Evolutionary conservation across 2,329 filamentous ascomycete genomes (phyloP).

Genomic region (Fusarium secorum): DNA sequence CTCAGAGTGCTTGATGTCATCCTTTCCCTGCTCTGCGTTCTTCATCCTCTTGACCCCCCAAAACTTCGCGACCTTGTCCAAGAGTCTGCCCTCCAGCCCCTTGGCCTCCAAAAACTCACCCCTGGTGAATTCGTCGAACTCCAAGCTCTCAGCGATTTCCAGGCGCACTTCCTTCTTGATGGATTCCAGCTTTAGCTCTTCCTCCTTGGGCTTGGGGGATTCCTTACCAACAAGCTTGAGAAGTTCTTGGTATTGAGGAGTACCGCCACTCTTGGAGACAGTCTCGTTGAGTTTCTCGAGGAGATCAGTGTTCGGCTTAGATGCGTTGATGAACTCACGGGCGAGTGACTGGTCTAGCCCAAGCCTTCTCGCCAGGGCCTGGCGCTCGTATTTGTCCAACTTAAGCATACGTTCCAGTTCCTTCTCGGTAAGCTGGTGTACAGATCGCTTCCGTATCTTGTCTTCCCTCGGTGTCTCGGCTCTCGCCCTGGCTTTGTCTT

Average conservation of each 20-base stretch:
- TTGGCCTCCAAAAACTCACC: neutral
- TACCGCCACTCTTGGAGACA: neutral
- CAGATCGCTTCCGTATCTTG: neutral
- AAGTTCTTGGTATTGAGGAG: neutral
- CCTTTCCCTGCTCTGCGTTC: neutral
- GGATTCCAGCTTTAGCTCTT: neutral
- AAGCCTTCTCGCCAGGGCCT: neutral
- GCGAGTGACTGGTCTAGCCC: neutral
- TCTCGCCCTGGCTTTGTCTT: neutral
- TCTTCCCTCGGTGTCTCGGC: neutral
- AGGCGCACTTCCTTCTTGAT: neutral
- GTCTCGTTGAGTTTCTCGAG: slow-evolving; percentile 4
- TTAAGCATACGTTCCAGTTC: neutral
- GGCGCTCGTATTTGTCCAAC: neutral
- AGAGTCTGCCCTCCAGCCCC: neutral
- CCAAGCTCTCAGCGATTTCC: neutral
- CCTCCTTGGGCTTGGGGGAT: neutral
- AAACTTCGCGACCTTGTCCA: neutral
- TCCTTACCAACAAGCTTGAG: neutral
- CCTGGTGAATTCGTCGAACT: neutral
- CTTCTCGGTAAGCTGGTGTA: neutral
- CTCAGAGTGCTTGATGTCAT: neutral
- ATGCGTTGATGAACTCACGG: neutral
- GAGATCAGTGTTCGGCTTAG: neutral
- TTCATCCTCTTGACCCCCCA: neutral